These are phyloP conservation scores for Trichoderma atroviride DNA, from an alignment of 2,329 filamentous ascomycete species.

Conservation along the genomic window DNA sequence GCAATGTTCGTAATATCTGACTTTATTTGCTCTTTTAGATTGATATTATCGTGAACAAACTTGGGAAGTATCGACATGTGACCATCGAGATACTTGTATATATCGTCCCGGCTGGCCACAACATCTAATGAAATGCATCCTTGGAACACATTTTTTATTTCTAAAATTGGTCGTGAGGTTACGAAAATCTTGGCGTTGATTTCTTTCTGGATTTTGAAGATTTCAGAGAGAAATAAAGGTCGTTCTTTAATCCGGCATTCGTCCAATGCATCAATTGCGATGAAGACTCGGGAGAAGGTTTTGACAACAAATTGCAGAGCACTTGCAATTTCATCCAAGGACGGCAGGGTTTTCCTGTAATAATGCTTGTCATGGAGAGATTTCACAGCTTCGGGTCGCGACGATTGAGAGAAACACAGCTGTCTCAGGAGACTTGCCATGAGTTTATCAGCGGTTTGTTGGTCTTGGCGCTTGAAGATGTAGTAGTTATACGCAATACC, in stretches of 20 bases:
- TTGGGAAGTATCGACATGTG: neutral
- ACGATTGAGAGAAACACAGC: neutral
- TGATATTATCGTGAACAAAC: neutral
- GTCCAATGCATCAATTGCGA: neutral
- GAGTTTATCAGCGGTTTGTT: neutral
- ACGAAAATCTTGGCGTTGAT: neutral
- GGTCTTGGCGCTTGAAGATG: neutral
- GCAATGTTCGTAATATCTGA: neutral
- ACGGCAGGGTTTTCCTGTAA: neutral
- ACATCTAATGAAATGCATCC: neutral
- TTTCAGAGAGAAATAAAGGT: neutral
- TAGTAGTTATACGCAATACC: neutral
- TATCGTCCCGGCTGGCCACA: neutral
- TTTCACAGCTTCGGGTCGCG: neutral
- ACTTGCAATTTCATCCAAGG: neutral
- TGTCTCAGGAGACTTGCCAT: neutral
- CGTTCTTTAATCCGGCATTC: neutral
- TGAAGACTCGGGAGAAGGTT: neutral
- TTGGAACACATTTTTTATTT: neutral
- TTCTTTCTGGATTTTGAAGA: neutral
- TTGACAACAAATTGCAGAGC: neutral
- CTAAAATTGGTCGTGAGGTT: neutral
- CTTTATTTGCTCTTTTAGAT: neutral
- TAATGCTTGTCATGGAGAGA: neutral
- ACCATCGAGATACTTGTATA: neutral